phyloP scores from a whole-genome alignment of 352 stramenopile genomes.

The Globisporangium iwayamae region DNA sequence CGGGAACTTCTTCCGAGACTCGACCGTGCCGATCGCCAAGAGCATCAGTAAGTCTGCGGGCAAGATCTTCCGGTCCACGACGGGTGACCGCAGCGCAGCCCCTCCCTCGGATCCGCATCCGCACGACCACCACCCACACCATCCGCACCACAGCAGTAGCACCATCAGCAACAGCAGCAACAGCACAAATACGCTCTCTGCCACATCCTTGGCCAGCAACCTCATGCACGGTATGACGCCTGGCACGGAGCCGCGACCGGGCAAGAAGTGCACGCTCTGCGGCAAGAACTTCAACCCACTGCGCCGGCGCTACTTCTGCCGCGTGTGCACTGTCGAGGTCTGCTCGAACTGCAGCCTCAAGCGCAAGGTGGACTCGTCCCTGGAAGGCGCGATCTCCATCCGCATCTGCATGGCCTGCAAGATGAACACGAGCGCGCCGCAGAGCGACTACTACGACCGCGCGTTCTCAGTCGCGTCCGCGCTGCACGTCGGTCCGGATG shows the following conservation, averaged over 20 bases:
- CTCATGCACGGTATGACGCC: slow-evolving; percentile 8
- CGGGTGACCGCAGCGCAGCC: not conserved
- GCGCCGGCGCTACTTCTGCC: slow-evolving; percentile 69
- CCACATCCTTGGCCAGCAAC: not conserved
- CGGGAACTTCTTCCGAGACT: slow-evolving; percentile 15
- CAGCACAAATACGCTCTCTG: not conserved
- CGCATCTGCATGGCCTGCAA: slow-evolving; percentile 81
- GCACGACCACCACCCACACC: not conserved
- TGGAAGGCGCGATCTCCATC: slow-evolving; percentile 34
- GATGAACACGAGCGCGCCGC: slow-evolving; percentile 42
- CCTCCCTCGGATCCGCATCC: not conserved
- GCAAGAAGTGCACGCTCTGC: slow-evolving; percentile 71
- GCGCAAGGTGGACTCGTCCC: slow-evolving; percentile 29
- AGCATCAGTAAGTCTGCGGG: slow-evolving; percentile 13
- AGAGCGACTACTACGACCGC: slow-evolving; percentile 55
- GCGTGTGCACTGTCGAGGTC: slow-evolving; percentile 53
- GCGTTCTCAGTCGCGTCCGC: slow-evolving; percentile 39
- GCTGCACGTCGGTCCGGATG: slow-evolving; percentile 18
- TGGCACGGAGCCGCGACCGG: slow-evolving; percentile 5
- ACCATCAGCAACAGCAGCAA: slow-evolving; percentile 10
- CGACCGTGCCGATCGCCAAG: slow-evolving; percentile 16
- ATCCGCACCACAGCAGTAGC: slow-evolving; percentile 20
- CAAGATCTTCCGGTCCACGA: slow-evolving; percentile 16
- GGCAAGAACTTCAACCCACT: slow-evolving; percentile 83
- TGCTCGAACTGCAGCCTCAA: slow-evolving; percentile 74